Conservation (phyloP, 345 rosid genomes). For the Capsella bursapastoris region DNA sequence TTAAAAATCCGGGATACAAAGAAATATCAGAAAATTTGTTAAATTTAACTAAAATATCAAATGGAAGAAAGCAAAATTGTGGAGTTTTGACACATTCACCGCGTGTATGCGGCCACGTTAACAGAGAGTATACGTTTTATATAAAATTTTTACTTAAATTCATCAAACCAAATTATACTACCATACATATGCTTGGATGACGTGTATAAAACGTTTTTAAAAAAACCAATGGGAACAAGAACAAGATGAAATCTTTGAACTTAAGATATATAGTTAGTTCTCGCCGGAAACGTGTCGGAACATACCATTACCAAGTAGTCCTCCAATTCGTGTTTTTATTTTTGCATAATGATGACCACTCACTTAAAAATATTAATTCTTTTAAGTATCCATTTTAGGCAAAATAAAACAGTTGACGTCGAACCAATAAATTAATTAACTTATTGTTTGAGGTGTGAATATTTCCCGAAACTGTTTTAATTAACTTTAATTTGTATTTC, state of each 20-base stretch:
- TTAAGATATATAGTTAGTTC: slow-evolving; percentile 26
- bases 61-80: not conserved
- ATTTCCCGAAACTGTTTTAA: slow-evolving; percentile 9
- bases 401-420: slow-evolving; percentile 3
- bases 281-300: slow-evolving; percentile 43
- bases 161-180: not conserved
- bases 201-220: slow-evolving; percentile 19
- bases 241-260: slow-evolving; percentile 37
- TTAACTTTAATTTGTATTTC: slow-evolving; percentile 10
- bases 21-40: too few relatives aligned
- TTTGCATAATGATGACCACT: slow-evolving; percentile 25
- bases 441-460: slow-evolving; percentile 19
- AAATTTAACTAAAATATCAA: not conserved
- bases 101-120: not conserved
- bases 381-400: slow-evolving; percentile 21
- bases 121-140: too few relatives aligned
- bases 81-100: not conserved
- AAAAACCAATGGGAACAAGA: slow-evolving; percentile 37
- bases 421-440: slow-evolving; percentile 9
- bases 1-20: too few relatives aligned
- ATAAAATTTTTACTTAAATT: too few relatives aligned
- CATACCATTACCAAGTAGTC: slow-evolving; percentile 16
- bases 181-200: slow-evolving; percentile 14
- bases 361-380: not conserved
- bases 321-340: slow-evolving; percentile 1